These are phyloP conservation scores for Ambrosiella beaveri DNA, from an alignment of 2,329 filamentous ascomycete species.

Conservation along the genomic window DNA sequence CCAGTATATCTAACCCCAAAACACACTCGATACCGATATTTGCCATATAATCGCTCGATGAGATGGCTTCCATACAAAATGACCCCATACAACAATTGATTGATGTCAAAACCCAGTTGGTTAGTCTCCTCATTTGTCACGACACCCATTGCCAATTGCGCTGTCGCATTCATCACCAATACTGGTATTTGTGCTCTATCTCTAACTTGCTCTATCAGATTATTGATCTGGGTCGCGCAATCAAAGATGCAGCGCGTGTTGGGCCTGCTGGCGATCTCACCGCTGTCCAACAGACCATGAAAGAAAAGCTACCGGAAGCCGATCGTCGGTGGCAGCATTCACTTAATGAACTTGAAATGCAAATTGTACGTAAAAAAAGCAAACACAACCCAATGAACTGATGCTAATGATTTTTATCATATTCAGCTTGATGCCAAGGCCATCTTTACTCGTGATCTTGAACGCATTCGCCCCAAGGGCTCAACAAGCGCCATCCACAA, in stretches of 20 bases:
- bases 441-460: conserved; percentile 15
- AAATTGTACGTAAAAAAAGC: conserved; percentile 31
- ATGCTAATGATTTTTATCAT: background rate
- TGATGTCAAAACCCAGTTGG: conserved; percentile 9
- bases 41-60: background rate
- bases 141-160: background rate
- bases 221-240: conserved; percentile 9
- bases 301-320: conserved; percentile 29
- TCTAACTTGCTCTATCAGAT: conserved; percentile 1
- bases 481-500: conserved; percentile 5
- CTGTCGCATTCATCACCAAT: background rate
- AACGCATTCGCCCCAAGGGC: conserved; percentile 16
- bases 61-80: background rate
- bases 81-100: conserved; percentile 7
- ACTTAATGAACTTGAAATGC: conserved; percentile 37
- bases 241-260: conserved; percentile 10
- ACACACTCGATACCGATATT: background rate
- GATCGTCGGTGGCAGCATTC: conserved; percentile 33
- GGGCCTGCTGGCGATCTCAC: conserved; percentile 11
- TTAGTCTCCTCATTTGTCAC: background rate
- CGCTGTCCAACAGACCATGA: conserved; percentile 17
- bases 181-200: background rate
- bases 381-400: background rate
- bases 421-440: conserved; percentile 32
- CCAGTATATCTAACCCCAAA: background rate